Base-by-base conservation (phyloP, 306 rosid species). In the Quercus rubra region DNA sequence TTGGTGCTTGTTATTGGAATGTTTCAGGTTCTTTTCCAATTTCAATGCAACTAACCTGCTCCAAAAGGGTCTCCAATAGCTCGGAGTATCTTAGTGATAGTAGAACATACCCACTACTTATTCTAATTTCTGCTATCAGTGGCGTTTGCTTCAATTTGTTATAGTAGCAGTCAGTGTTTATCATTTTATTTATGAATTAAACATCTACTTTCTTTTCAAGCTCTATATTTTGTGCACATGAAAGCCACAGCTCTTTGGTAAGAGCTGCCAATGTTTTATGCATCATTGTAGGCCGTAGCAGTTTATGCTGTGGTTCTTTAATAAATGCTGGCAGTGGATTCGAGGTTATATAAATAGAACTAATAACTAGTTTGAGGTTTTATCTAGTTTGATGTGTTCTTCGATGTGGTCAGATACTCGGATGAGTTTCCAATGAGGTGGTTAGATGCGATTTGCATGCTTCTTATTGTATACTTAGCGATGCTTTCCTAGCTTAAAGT, bases 401-500 rank as follows among this genome's bases (percentile, higher is more conserved):
- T 14, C 70, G 30, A 63, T 63, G n/a, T 15, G 38, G 19, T 5
- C 70, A 63, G 46, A 41, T 41, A 41, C 12, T 41, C 46, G 21
- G 20, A 17, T 17, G 43, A 64, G 20, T 15, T 30, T 64, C 21
- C 46, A 64, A 31, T 23, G 20, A 64, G 20, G 46, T 64, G 41
- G 70, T 30, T 5, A 28, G 70, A 64, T 17, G 14, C 17, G 23
- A 64, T 10, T 12, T 59, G 25, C 17, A 21, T 14, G 18, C 66
- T 49, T 49, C 14, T 49, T 17, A 12, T 49, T 12, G 17, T 49
- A 49, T 1, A 12, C 54, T 49, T 49, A 49, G 54, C 17, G 54
- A 49, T 49, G 80, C 83, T 81, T 80, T 83, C 4, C 83, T 71
- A 70, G 19, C 81, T 73, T 70, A 80, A 77, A 84, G 64, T 74